These are phyloP conservation scores for Gastrolobium bilobum DNA, from an alignment of 306 rosid genomes.

Conservation along the genomic window DNA sequence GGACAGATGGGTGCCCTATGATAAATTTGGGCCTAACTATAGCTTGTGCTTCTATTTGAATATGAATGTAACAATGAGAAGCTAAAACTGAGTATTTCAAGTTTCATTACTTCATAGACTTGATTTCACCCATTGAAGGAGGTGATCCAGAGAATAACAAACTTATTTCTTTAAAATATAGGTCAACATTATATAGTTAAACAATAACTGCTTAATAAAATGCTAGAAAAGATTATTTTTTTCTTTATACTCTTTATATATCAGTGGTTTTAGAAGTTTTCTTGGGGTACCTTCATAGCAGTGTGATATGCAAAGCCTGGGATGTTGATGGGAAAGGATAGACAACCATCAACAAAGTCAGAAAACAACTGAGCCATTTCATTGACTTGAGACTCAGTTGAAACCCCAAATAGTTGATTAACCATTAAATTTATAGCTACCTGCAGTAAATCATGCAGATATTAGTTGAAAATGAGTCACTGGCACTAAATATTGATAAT, in stretches of 20 bases:
- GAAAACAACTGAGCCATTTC: conserved; percentile 86
- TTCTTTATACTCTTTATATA: neutral
- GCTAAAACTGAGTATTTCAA: conserved; percentile 19
- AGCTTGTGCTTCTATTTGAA: neutral
- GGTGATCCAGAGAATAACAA: conserved; percentile 3
- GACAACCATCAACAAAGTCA: conserved; percentile 91
- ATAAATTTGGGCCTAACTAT: neutral
- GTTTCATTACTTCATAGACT: conserved; percentile 15
- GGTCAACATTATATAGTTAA: neutral
- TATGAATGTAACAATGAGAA: neutral
- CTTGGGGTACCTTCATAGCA: conserved; percentile 80
- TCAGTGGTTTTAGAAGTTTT: neutral
- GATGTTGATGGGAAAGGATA: conserved; percentile 79
- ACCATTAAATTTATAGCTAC: conserved; percentile 90
- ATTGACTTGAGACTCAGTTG: conserved; percentile 78
- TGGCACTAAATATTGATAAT: neutral
- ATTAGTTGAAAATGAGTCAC: conserved; percentile 18
- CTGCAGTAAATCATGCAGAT: conserved; percentile 49
- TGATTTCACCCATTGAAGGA: neutral
- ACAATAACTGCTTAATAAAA: neutral
- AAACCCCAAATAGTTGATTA: conserved; percentile 82
- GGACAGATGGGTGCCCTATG: neutral
- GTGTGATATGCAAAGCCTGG: conserved; percentile 77
- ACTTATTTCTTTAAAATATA: neutral
- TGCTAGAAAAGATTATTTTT: neutral